Base-by-base conservation (phyloP, 1,139 yeast species). In the Saccharomyces hybrid region DNA sequence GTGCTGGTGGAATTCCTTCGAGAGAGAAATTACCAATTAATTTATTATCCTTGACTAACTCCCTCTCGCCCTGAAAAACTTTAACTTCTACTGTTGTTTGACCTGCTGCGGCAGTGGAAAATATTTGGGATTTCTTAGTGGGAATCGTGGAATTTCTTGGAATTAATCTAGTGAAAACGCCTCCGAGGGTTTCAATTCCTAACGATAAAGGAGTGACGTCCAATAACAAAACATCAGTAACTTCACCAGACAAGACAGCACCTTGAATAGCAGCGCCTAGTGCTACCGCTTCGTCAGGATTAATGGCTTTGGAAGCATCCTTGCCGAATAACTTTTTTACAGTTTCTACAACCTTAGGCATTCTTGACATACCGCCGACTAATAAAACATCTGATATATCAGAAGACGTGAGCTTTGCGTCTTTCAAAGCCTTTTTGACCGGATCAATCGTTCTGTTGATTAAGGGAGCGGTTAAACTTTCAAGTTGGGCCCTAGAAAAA, bases 351-450 rank as follows among this genome's bases (percentile, higher is more conserved):
- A 93, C 98, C 86, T 93, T 95, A 77, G 99, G 99, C 99, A 93
- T 93, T 82, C 99, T 89, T 61, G 98, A 87, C 99, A 91, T 93
- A 85, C 99, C 99, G 83, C 99, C 99, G 66, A 93, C 99, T 65
- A 93, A 82, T 72, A 93, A 86, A 67, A 93, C 98, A 78, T 93
- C 99, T 67, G 95, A 85, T 69, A 93, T 79, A 68, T 88, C 95
- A 59, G 95, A 86, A 56, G 96, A 82, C 62, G 85, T 68, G 73
- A 93, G 79, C 65, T 84, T 84, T 65, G 99, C 98, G 76, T 95
- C 99, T 81, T 91, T 93, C 74, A 93, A 79, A 59, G 99, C 99
- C 80, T 91, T 90, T 83, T 91, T 90, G 75, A 96, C 96, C 70
- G 99, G 99, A 73, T 91, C 97, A 64, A 91, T 76, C 58, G 98